phyloP scores from a whole-genome alignment of 2,329 filamentous ascomycete genomes.

The Sclerotinia glacialis region DNA sequence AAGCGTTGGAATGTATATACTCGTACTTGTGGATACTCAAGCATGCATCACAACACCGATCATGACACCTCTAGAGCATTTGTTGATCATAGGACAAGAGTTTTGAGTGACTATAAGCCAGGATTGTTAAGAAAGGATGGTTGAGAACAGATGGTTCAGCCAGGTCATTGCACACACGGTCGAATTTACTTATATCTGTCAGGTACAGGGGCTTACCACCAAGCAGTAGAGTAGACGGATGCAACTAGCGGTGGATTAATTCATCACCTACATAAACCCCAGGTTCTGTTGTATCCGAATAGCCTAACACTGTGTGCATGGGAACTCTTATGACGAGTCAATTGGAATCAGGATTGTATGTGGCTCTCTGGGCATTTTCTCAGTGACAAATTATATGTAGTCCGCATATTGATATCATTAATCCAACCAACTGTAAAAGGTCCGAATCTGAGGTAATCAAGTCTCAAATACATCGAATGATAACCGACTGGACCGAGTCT shows the following conservation, averaged over 20 bases:
- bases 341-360: neutral
- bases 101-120: neutral
- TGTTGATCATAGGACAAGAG: neutral
- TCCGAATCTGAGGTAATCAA: neutral
- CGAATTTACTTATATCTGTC: neutral
- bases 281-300: neutral
- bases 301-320: neutral
- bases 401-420: neutral
- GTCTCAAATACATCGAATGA: neutral
- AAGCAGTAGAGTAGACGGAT: conserved; percentile 2
- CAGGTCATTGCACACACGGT: neutral
- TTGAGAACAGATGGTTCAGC: neutral
- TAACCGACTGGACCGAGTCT: neutral
- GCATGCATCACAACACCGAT: neutral
- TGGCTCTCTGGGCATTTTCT: neutral
- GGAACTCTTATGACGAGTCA: neutral
- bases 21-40: neutral
- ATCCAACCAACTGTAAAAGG: neutral
- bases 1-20: neutral
- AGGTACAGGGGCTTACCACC: neutral
- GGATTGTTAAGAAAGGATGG: neutral
- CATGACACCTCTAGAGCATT: neutral
- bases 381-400: conserved; percentile 9
- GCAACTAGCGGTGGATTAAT: neutral
- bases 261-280: neutral